phyloP scores from a whole-genome alignment of 2,329 filamentous ascomycete species.

The Curvularia spicifera region DNA sequence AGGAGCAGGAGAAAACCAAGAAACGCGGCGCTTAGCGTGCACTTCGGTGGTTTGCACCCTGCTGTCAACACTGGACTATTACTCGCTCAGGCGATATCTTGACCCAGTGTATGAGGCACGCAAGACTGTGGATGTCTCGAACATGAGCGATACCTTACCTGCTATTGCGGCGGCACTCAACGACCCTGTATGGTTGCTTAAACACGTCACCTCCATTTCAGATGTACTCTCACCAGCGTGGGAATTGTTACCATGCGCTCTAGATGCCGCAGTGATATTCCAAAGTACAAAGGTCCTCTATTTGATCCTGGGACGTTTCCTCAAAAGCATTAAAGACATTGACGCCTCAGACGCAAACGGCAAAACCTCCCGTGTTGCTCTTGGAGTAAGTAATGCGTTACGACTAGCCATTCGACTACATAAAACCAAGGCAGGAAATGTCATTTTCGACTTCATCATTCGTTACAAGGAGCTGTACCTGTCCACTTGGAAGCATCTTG shows the following conservation, averaged over 20 bases:
- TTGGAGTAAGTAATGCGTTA: too few species aligned
- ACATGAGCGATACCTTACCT: not conserved
- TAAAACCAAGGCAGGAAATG: too few species aligned
- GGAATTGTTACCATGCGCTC: not conserved
- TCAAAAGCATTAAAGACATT: too few species aligned
- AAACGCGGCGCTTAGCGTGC: not conserved
- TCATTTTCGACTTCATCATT: too few species aligned
- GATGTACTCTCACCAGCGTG: not conserved
- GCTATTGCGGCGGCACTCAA: not conserved
- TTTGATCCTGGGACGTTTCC: too few species aligned
- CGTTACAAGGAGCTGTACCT: not conserved
- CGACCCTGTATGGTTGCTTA: not conserved
- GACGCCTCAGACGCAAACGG: too few species aligned
- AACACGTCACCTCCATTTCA: not conserved
- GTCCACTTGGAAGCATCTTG: not conserved
- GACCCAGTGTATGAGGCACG: not conserved
- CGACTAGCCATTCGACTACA: too few species aligned
- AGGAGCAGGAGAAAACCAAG: not conserved
- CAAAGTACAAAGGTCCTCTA: too few species aligned
- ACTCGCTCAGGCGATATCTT: not conserved
- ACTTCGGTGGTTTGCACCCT: not conserved
- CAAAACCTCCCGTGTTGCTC: too few species aligned
- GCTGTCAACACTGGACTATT: not conserved
- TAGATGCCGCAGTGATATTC: too few species aligned
- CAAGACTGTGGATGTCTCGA: not conserved